phyloP scores from a whole-genome alignment of 345 rosid genomes.

The Corymbia maculata region DNA sequence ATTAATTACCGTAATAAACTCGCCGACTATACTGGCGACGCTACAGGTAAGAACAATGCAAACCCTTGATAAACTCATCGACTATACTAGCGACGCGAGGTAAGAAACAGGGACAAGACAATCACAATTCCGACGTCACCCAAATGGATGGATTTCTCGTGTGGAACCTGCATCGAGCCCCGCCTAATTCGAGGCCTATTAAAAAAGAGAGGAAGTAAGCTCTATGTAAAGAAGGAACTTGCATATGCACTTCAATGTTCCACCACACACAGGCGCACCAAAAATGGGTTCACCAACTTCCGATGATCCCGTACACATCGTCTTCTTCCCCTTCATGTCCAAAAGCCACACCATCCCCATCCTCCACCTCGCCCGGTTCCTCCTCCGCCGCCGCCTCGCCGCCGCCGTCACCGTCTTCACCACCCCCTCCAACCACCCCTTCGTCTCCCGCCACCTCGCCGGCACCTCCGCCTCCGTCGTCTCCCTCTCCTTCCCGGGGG shows the following conservation, averaged over 20 bases:
- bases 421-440: constrained; percentile 52
- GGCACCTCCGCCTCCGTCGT: constrained; percentile 20
- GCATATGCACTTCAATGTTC: neutral
- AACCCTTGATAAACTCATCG: neutral
- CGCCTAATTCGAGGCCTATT: neutral
- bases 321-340: constrained; percentile 74
- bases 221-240: neutral
- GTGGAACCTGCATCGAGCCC: neutral
- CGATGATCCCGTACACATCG: constrained; percentile 19
- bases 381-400: constrained; percentile 30
- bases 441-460: constrained; percentile 33
- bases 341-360: constrained; percentile 84
- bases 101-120: neutral
- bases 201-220: neutral
- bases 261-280: neutral
- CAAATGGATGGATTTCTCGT: neutral
- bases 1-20: neutral
- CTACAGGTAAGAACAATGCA: too few relatives aligned
- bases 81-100: neutral
- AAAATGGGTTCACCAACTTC: neutral
- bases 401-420: constrained; percentile 51
- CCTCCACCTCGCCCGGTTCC: constrained; percentile 51
- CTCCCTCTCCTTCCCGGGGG: constrained; percentile 42
- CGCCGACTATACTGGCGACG: too few relatives aligned
- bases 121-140: neutral